Evolutionary conservation across 306 rosid species (phyloP), one percentile per base, ranked within the genome.

Genomic region (Ziziphus jujuba): DNA sequence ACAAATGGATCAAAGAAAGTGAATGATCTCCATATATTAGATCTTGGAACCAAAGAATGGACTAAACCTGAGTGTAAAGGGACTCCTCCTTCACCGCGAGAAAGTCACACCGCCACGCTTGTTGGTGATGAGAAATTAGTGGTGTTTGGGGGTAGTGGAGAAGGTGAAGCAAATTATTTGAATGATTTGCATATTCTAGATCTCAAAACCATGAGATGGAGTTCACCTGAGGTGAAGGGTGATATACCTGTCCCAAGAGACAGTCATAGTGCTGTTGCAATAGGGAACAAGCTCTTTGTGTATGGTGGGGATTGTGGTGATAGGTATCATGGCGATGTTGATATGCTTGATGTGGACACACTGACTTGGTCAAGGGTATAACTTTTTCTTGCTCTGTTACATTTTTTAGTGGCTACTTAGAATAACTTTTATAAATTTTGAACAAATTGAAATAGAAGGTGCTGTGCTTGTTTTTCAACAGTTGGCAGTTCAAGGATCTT

Each of bases 221-320:
- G 59, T 77, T 82, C 81, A 38, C 85, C 87, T 15, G 82, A 62
- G 65, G 87, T 87, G 35, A 84, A 72, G 65, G 97, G 97, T 38
- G 95, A 88, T 58, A 31, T 90, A 47, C 99, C 99, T 38, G 82
- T 80, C 56, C 99, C 97, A 53, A 85, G 99, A 72, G 99, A 93
- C 55, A 93, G 99, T 73, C 99, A 93, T 70, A 80, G 81, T 21
- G 73, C 87, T 65, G 79, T 84, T 61, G 85, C 95, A 15, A 56
- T 88, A 36, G 99, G 99, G 48, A 83, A 79, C 77, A 90, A 87
- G 83, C 77, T 93, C 72, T 59, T 90, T 61, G 89, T 93, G 16
- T 93, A 93, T 70, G 99, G 99, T 12, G 99, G 99, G 38, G 99
- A 93, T 63, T 80, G 87, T 47, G 99, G 99, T 16, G 97, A 90